Evolutionary conservation across 768 basidiomycete species (phyloP), one percentile per base, ranked within the genome.

Genomic region (Dentipellis fragilis): DNA sequence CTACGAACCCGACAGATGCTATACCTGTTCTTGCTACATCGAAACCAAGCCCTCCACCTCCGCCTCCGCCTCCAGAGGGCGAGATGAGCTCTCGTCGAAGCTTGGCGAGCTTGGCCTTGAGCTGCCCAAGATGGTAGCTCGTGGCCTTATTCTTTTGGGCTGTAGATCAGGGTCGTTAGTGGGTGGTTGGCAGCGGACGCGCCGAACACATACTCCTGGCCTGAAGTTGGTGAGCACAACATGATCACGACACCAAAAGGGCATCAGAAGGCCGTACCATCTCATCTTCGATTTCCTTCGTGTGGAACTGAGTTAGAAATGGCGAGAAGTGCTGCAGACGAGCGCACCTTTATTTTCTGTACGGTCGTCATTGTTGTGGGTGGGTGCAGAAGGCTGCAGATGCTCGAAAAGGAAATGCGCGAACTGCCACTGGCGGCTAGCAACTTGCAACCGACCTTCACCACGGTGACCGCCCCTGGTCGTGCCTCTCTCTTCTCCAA

Each of bases 1-100:
- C 86, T 46, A 87, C 84, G 65, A 95, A 96, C 34, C 94, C 94
- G 34, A 97, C 93, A 29, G 93, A 93, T 17, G 95, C 96, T 63
- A 99, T 87, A 68, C 96, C 96, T 16, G 96, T 99, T 68, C 93
- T 80, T 42, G 95, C 95, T 38, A 99, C 96, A 78, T 99, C 96
- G 75, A 99, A 99, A 45, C 96, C 96, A 10, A 92, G 61, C 29
- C 94, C 95, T 1, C 79, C 84, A 0, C 89, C 93, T 0, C 94
- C 93, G 0, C 94, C 94, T 10, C 91, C 85, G 19, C 90, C 79
- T 36, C 84, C 84, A 17, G 78, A 70, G 4, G 89, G 84, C 10
- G 81, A 76, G 62, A 99, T 93, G 54, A 99, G 82, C 68, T 99
- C 96, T 56, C 96, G 82, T 59, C 92, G 80, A 48, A 98, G 86